Percentiles rank a stretch among this genome's conserved stretches.
Conservation (phyloP, 2,329 filamentous ascomycete species). For the Diplodia corticola region DNA sequence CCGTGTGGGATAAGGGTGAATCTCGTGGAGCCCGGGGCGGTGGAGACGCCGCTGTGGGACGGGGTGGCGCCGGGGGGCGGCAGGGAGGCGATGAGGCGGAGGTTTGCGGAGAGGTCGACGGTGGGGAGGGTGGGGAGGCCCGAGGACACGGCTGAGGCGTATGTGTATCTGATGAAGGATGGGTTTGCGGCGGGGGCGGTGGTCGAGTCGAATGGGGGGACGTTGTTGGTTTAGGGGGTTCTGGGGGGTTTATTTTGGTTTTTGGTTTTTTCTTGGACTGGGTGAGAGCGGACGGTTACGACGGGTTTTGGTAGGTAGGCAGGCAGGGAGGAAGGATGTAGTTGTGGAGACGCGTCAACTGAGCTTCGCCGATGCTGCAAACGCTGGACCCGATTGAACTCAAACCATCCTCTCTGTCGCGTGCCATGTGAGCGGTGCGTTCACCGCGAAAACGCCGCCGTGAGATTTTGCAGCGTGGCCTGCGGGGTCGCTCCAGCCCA, state of each 20-base stretch:
- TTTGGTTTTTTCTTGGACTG: no score
- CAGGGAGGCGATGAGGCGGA: conserved; percentile 25
- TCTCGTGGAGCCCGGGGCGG: conserved; percentile 57
- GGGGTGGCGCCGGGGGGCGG: conserved; percentile 26
- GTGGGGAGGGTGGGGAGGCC: conserved; percentile 32
- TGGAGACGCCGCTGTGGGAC: conserved; percentile 48
- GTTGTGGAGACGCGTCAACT: neutral
- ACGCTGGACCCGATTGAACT: neutral
- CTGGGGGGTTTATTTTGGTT: no score
- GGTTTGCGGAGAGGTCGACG: conserved; percentile 31
- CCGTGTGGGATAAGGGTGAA: no score
- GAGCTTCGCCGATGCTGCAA: no score
- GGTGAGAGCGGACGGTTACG: no score
- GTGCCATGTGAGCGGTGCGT: no score
- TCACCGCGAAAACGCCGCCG: neutral
- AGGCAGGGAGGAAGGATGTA: no score
- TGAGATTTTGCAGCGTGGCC: neutral
- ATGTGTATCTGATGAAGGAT: conserved; percentile 52
- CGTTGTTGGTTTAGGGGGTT: neutral
- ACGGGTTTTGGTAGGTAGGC: no score
- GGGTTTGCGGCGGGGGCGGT: conserved; percentile 47
- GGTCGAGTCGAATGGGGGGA: conserved; percentile 46
- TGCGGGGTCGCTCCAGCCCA: conserved; percentile 26
- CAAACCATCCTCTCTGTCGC: neutral
- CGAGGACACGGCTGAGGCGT: conserved; percentile 46